phyloP scores from a whole-genome alignment of 192 early-diverging fungal species.

The Helicostylum pulchrum region DNA sequence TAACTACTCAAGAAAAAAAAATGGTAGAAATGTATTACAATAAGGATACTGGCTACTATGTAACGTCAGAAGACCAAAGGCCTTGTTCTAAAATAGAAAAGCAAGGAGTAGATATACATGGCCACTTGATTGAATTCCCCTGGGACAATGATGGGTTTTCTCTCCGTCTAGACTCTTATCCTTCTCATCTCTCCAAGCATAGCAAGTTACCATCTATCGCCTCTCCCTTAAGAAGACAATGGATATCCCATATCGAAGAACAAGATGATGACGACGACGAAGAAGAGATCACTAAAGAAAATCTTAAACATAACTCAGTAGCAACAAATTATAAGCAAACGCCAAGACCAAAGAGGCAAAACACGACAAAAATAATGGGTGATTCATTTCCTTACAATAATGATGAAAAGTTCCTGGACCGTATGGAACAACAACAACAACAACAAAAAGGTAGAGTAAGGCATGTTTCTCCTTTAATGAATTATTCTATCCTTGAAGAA shows the following conservation, averaged over 20 bases:
- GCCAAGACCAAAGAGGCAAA: background rate
- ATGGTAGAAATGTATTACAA: too few relatives aligned
- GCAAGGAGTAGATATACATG: too few relatives aligned
- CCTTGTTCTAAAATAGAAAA: too few relatives aligned
- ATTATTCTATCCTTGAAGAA: background rate
- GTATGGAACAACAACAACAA: too few relatives aligned
- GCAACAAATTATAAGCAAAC: background rate
- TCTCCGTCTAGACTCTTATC: background rate
- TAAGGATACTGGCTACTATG: too few relatives aligned
- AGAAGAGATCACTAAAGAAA: too few relatives aligned
- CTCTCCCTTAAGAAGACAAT: slow-evolving; percentile 8
- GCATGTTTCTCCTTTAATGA: slow-evolving; percentile 1
- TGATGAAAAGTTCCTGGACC: background rate
- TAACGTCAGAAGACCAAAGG: too few relatives aligned
- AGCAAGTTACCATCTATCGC: background rate
- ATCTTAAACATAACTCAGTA: background rate
- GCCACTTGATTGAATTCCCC: background rate
- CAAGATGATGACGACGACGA: too few relatives aligned
- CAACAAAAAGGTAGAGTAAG: background rate
- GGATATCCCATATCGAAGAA: background rate
- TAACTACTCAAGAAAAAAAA: too few relatives aligned
- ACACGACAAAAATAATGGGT: background rate
- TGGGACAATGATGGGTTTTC: slow-evolving; percentile 2
- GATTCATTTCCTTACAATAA: slow-evolving; percentile 2
- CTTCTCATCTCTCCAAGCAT: background rate